Evolutionary conservation across 2,329 filamentous ascomycete genomes (phyloP).

Genomic region (Aspergillus ustus): DNA sequence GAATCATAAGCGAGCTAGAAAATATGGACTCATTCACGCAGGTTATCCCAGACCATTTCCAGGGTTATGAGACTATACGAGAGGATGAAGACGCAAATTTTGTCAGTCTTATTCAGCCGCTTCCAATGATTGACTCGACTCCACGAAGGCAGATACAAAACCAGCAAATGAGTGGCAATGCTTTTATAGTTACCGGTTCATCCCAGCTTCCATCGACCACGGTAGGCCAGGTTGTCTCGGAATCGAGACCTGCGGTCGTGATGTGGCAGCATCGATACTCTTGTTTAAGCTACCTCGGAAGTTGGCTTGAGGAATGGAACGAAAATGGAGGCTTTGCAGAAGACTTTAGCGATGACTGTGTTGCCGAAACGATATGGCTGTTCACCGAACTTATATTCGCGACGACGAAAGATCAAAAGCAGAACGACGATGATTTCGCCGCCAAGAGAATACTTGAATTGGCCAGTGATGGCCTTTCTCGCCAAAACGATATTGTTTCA

Average conservation of each 20-base stretch:
- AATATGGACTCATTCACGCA: slow-evolving; percentile 77
- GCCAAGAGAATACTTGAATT: slow-evolving; percentile 54
- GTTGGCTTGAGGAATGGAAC: slow-evolving; percentile 59
- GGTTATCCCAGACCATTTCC: slow-evolving; percentile 71
- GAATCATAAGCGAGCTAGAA: slow-evolving; percentile 68
- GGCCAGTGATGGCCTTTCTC: slow-evolving; percentile 54
- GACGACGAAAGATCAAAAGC: slow-evolving; percentile 32
- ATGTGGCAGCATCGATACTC: slow-evolving; percentile 79
- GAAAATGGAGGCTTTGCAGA: slow-evolving; percentile 55
- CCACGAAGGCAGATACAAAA: slow-evolving; percentile 30
- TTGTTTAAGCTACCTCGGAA: slow-evolving; percentile 76
- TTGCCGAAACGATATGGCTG: slow-evolving; percentile 74
- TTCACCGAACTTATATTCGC: slow-evolving; percentile 71
- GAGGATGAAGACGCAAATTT: slow-evolving; percentile 86
- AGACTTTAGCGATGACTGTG: slow-evolving; percentile 63
- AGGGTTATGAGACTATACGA: slow-evolving; percentile 74
- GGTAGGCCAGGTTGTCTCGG: slow-evolving; percentile 69
- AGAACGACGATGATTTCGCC: slow-evolving; percentile 41
- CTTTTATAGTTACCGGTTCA: slow-evolving; percentile 40
- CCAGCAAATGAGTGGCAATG: slow-evolving; percentile 31
- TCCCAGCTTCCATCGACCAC: slow-evolving; percentile 45
- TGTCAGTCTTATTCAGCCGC: slow-evolving; percentile 66
- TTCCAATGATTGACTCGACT: slow-evolving; percentile 53
- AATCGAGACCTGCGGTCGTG: slow-evolving; percentile 75
- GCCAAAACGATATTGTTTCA: slow-evolving; percentile 70